A percentile compares a stretch with the other conserved stretches of the same genome.
phyloP scores from a whole-genome alignment of 306 rosid species.

The Hippophae rhamnoides region DNA sequence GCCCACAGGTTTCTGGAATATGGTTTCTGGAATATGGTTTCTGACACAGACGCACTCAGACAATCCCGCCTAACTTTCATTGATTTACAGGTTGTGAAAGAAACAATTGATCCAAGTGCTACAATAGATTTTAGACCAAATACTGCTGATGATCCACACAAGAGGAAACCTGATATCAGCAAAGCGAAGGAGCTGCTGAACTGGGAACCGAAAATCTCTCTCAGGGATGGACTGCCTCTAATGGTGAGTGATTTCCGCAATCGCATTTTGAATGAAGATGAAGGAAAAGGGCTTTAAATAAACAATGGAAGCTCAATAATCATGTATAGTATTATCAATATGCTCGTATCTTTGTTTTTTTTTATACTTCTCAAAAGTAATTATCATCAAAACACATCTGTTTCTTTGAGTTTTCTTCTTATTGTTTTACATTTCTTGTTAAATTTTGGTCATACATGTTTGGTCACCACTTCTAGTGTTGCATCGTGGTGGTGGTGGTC shows the following conservation, averaged over 20 bases:
- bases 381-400: too few species aligned
- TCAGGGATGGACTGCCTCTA: constrained; percentile 86
- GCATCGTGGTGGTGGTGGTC: too few species aligned
- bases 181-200: constrained; percentile 85
- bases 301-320: constrained; percentile 15
- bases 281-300: constrained; percentile 63
- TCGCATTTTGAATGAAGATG: constrained; percentile 90
- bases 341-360: constrained; percentile 12
- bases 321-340: constrained; percentile 37
- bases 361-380: too few species aligned
- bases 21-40: constrained; percentile 2
- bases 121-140: constrained; percentile 78
- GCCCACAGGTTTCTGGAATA: not conserved
- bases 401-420: too few species aligned
- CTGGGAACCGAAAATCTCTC: constrained; percentile 85
- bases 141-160: constrained; percentile 97
- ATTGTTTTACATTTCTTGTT: too few species aligned
- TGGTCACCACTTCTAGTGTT: too few species aligned
- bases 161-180: constrained; percentile 94
- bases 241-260: constrained; percentile 93
- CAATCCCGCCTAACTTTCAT: constrained; percentile 12
- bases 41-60: not conserved
- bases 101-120: constrained; percentile 86
- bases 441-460: too few species aligned
- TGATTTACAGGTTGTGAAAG: constrained; percentile 74